Base-by-base conservation (phyloP, 495 filamentous ascomycete species). In the Astrothelium macrocarpum region DNA sequence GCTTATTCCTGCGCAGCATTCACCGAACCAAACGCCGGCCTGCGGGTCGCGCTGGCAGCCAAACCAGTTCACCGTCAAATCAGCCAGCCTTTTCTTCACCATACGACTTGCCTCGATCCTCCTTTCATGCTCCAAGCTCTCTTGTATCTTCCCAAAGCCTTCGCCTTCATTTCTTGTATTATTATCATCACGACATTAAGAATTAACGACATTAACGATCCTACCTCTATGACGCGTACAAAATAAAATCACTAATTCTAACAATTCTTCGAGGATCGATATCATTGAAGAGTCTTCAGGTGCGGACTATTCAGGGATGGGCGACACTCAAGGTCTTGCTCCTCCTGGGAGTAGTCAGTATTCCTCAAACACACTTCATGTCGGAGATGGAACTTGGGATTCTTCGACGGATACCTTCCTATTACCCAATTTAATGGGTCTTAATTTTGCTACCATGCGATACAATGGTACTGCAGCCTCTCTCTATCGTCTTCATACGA, bases 371-470 rank as follows among this genome's bases (percentile, higher is more conserved):
- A 93, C 88, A 46, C 79, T 95, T 75, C 83, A 81, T 67, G 91
- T 96, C 20, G 91, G 91, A 64, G 91, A 96, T 78, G 91, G 91
- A 32, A 96, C 91, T 32, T 96, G 91, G 91, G 90, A 96, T 69
- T 82, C 82, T 28, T 77, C 81, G 64, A 84, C 87, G 74, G 91
- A 96, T 75, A 88, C 86, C 10, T 96, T 96, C 75, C 80, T 96
- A 58, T 76, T 96, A 53, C 91, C 91, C 28, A 94, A 94, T 76
- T 75, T 96, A 42, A 81, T 88, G 72, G 91, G 91, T 1, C 72
- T 95, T 18, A 95, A 96, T 74, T 91, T 92, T 75, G 90, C 87
- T 61, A 96, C 91, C n/a, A 96, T 91, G 87, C 85, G 82, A 75
- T 95, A 95, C 76, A 96, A 96, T 85, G 91, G 91, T 94, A 76